Percentiles rank a stretch among this genome's conserved stretches.
Evolutionary conservation across 2,329 filamentous ascomycete genomes (phyloP).

Genomic region (Setomelanomma holmii): DNA sequence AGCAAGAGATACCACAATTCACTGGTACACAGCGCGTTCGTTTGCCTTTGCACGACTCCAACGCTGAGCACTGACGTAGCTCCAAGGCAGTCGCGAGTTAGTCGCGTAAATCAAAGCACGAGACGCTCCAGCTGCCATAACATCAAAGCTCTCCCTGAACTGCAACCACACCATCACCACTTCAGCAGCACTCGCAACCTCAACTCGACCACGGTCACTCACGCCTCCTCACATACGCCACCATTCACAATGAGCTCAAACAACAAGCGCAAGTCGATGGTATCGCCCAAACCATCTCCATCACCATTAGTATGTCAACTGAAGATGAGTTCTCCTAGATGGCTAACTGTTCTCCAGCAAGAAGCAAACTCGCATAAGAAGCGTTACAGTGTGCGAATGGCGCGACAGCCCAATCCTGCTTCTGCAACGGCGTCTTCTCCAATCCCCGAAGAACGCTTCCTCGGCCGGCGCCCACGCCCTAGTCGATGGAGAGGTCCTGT

Average conservation of each 20-base stretch:
- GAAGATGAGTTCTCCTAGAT: neutral
- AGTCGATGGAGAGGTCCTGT: neutral
- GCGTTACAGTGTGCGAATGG: neutral
- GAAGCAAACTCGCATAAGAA: neutral
- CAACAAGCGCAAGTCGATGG: neutral
- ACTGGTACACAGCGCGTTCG: neutral
- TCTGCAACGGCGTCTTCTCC: too few species aligned
- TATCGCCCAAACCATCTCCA: neutral
- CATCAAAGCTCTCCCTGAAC: too few species aligned
- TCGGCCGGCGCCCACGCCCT: neutral
- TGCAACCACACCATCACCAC: too few species aligned
- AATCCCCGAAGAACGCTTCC: neutral
- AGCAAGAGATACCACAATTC: neutral
- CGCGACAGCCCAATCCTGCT: too few species aligned
- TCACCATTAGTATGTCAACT: neutral
- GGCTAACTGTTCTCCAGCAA: neutral
- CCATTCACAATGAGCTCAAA: neutral
- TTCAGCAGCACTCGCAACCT: too few species aligned
- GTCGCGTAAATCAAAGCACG: neutral
- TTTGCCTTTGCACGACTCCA: neutral
- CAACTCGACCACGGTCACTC: too few species aligned
- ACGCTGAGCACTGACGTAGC: neutral
- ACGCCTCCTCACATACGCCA: neutral
- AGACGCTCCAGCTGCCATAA: too few species aligned
- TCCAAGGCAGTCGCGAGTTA: neutral